Base-by-base conservation (phyloP, 1,139 yeast genomes). In the Geotrichum fermentans region DNA sequence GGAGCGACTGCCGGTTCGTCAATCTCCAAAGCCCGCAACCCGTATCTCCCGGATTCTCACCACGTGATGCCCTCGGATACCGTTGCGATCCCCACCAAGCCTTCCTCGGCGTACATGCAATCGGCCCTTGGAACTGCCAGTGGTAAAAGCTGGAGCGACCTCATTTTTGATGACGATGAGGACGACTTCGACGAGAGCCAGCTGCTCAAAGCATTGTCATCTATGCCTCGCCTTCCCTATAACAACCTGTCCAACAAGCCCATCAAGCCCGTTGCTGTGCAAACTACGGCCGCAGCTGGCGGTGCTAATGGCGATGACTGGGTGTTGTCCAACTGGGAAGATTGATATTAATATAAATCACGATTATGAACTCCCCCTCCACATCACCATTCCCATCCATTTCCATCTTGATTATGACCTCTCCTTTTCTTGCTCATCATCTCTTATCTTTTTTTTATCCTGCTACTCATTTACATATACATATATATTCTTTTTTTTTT, bases 81-180 rank as follows among this genome's bases (percentile, higher is more conserved):
- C 46, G 28, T 40, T 24, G 32, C 45, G 43, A 17, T 47, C 30
- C 22, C 45, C 38, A 39, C 37, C 21, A 18, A 41, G 14, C 21
- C 29, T 24, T 13, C 39, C 21, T 16, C 21, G 28, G 8, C 28
- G 10, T 24, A 24, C 28, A 24, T 24, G 28, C 28, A 24, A 10
- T 6, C 28, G 8, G 28, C 28, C 8, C 28, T 24, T 6, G 28
- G 28, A 30, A 30, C 34, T 6, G n/a, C 11, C 34, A 13, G 34
- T 14, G 67, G 67, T 52, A 64, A 61, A 49, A 60, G 64, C 45
- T 65, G 69, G 69, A 55, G 65, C 42, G 69, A 65, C 49, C 45
- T 63, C 34, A 63, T 57, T 34, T 56, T 59, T 20, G 65, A 62
- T 21, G 65, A 62, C 41, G 65, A 62, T 32, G 64, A 58, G 28